Conservation (phyloP, 1,284 basidiomycete genomes). For the Apiotrichum gamsii region DNA sequence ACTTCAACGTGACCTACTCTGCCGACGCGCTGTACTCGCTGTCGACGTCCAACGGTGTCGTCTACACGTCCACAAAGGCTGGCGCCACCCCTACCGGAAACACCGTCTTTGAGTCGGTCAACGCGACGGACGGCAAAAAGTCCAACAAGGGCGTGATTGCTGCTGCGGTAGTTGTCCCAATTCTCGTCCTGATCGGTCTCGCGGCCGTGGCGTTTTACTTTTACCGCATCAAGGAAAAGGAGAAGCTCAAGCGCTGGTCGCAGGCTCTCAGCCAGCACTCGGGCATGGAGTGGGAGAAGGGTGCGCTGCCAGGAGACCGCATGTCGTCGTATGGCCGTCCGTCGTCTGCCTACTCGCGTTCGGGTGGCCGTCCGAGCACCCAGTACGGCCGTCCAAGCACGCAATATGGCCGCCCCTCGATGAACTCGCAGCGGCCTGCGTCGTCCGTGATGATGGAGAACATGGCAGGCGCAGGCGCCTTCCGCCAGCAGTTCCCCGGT, state of each 20-base stretch:
- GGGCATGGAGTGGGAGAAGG: constrained; percentile 44
- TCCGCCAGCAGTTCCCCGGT: constrained; percentile 22
- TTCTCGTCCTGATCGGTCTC: constrained; percentile 53
- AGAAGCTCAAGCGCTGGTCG: constrained; percentile 63
- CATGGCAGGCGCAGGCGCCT: constrained; percentile 64
- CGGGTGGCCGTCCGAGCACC: constrained; percentile 42
- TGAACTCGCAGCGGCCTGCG: constrained; percentile 32
- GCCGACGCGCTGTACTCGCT: constrained; percentile 39
- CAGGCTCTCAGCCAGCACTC: constrained; percentile 41
- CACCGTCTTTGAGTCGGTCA: constrained; percentile 37
- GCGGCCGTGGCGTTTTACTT: constrained; percentile 52
- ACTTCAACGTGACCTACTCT: constrained; percentile 54
- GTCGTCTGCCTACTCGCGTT: constrained; percentile 30
- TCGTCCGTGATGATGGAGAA: constrained; percentile 43
- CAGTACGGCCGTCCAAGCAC: constrained; percentile 55
- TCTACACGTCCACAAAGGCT: constrained; percentile 27
- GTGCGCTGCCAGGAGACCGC: constrained; percentile 46
- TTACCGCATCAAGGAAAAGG: constrained; percentile 55
- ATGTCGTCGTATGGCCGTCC: constrained; percentile 70
- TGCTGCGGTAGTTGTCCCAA: constrained; percentile 68
- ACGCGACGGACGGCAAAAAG: constrained; percentile 44
- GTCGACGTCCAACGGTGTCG: constrained; percentile 27
- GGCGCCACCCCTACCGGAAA: constrained; percentile 48
- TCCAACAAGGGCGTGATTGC: constrained; percentile 62
- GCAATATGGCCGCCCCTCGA: constrained; percentile 42